Evolutionary conservation across 1,284 basidiomycete genomes (phyloP).

Genomic region (Cerioporus squamosus): DNA sequence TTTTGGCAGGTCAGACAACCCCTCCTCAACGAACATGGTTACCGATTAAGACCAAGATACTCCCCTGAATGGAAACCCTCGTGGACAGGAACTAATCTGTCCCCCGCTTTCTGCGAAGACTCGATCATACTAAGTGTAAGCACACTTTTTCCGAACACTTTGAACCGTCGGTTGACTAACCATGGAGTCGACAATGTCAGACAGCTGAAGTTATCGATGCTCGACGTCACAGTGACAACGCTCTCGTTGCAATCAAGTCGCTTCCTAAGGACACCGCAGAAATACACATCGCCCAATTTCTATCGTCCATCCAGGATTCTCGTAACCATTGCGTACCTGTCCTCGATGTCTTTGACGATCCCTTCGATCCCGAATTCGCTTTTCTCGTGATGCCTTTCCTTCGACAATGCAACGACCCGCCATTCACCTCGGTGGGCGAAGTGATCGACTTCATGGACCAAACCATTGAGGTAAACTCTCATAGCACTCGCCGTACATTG

Average conservation of each 20-base stretch:
- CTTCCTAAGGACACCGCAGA: slow-evolving; percentile 11
- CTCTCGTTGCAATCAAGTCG: slow-evolving; percentile 27
- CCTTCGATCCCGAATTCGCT: not conserved
- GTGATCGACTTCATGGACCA: slow-evolving; percentile 31
- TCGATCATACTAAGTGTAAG: slow-evolving; percentile 4
- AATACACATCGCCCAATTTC: slow-evolving; percentile 3
- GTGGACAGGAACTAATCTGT: slow-evolving; percentile 10
- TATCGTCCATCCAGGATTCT: not conserved
- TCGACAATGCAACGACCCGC: slow-evolving; percentile 24
- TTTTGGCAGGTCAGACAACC: too few relatives aligned
- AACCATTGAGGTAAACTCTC: slow-evolving; percentile 33
- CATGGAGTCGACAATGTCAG: too few relatives aligned
- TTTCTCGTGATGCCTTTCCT: slow-evolving; percentile 33
- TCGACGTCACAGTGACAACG: slow-evolving; percentile 9
- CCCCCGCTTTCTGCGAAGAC: slow-evolving; percentile 11
- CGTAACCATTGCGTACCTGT: slow-evolving; percentile 25
- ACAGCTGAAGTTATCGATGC: slow-evolving; percentile 24
- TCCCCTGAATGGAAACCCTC: slow-evolving; percentile 8
- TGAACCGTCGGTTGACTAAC: too few relatives aligned
- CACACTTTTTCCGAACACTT: too few relatives aligned
- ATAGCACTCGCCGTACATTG: too few relatives aligned
- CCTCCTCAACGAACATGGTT: too few relatives aligned
- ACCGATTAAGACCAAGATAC: too few relatives aligned
- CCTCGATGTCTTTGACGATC: slow-evolving; percentile 23
- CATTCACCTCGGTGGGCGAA: slow-evolving; percentile 27